Percentiles rank a stretch among this genome's conserved stretches.
phyloP scores from a whole-genome alignment of 192 early-diverging fungal genomes.

The Coemansia sp. region DNA sequence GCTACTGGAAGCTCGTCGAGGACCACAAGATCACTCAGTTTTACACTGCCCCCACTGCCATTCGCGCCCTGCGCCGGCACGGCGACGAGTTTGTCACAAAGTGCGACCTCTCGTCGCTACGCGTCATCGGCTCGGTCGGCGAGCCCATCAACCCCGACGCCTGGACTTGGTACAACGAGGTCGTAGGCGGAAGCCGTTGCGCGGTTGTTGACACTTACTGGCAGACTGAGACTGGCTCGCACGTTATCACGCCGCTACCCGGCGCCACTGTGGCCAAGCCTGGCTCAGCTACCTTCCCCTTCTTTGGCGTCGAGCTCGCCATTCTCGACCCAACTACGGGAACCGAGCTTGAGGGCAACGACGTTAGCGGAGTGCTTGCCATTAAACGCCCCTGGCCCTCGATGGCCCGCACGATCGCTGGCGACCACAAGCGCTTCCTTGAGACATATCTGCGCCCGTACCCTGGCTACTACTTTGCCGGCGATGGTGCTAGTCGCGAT shows the following conservation, averaged over 20 bases:
- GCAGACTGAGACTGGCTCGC: conserved; percentile 92
- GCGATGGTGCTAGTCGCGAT: conserved; percentile 90
- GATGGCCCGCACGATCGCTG: conserved; percentile 88
- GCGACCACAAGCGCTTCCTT: conserved; percentile 88
- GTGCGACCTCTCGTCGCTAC: conserved; percentile 79
- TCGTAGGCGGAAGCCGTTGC: conserved; percentile 83
- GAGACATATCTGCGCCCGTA: conserved; percentile 93
- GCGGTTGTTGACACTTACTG: conserved; percentile 98
- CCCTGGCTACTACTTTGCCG: conserved; percentile 92
- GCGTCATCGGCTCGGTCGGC: conserved; percentile 92
- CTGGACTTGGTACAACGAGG: conserved; percentile 95
- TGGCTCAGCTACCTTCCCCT: conserved; percentile 92
- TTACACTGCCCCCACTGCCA: conserved; percentile 98
- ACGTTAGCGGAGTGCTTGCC: conserved; percentile 89
- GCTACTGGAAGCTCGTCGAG: conserved; percentile 83
- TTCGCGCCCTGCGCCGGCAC: conserved; percentile 88
- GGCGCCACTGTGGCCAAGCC: conserved; percentile 87
- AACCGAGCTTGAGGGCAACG: conserved; percentile 77
- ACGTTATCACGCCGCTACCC: conserved; percentile 89
- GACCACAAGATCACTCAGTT: conserved; percentile 94
- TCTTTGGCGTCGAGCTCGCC: conserved; percentile 91
- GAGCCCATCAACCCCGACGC: conserved; percentile 98
- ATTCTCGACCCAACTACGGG: conserved; percentile 86
- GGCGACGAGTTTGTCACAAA: conserved; percentile 76
- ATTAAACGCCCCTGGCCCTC: conserved; percentile 87